These are phyloP conservation scores for Yamadazyma ubonensis DNA, from an alignment of 805 yeast species.

Conservation along the genomic window DNA sequence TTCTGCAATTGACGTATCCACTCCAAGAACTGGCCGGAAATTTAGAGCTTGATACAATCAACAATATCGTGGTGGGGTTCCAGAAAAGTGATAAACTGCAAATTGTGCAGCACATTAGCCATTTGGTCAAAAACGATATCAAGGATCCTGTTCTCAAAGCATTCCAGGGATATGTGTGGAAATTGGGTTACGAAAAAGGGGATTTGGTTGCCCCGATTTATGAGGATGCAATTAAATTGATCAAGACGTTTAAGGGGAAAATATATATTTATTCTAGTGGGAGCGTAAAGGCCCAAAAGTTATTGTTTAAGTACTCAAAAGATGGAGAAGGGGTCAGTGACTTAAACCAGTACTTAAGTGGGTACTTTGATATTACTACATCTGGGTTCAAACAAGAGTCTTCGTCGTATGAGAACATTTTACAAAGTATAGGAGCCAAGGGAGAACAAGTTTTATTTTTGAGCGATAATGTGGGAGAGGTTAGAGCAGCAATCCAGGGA, in stretches of 20 bases:
- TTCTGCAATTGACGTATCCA: slow-evolving; percentile 34
- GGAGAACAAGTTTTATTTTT: slow-evolving; percentile 53
- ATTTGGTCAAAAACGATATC: slow-evolving; percentile 62
- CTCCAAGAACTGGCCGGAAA: slow-evolving; percentile 10
- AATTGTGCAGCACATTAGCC: slow-evolving; percentile 48
- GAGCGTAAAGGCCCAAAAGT: slow-evolving; percentile 79
- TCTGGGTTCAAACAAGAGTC: slow-evolving; percentile 68
- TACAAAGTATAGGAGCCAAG: slow-evolving; percentile 36
- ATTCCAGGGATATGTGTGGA: slow-evolving; percentile 85
- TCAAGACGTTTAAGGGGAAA: slow-evolving; percentile 42
- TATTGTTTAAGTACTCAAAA: slow-evolving; percentile 66
- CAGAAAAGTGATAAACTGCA: slow-evolving; percentile 38
- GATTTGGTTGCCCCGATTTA: slow-evolving; percentile 75
- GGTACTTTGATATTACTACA: slow-evolving; percentile 83
- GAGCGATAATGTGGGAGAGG: slow-evolving; percentile 79
- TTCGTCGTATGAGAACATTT: slow-evolving; percentile 59
- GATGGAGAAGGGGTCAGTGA: slow-evolving; percentile 39
- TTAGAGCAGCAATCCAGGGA: slow-evolving; percentile 67
- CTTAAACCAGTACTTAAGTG: slow-evolving; percentile 53
- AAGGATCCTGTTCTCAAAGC: slow-evolving; percentile 77
- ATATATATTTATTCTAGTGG: slow-evolving; percentile 88
- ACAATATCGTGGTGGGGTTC: slow-evolving; percentile 41
- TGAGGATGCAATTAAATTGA: slow-evolving; percentile 62
- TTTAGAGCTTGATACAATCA: slow-evolving; percentile 20
- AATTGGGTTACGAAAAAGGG: slow-evolving; percentile 73